These are phyloP conservation scores for Nannizziopsis barbatae DNA, from an alignment of 2,329 filamentous ascomycete genomes.

Conservation along the genomic window DNA sequence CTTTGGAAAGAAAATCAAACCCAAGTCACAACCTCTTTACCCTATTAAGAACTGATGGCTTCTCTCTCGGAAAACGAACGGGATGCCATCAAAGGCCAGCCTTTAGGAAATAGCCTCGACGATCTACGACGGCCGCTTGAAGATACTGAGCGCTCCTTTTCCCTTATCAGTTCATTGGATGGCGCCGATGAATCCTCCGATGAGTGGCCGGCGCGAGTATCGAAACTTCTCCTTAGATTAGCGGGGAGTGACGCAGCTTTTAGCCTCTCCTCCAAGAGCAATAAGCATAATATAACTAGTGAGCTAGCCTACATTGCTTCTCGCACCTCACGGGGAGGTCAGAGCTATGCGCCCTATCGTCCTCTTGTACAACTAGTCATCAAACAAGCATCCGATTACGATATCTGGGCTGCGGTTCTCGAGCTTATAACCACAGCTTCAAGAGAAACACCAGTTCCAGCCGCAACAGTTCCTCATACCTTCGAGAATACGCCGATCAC, in stretches of 20 bases:
- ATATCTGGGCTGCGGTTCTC: slow-evolving; percentile 14
- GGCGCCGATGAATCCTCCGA: background rate
- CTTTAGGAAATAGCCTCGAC: slow-evolving; percentile 1
- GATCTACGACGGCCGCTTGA: slow-evolving; percentile 2
- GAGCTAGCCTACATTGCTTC: slow-evolving; percentile 8
- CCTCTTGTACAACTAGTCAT: slow-evolving; percentile 11
- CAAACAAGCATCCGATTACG: slow-evolving; percentile 12
- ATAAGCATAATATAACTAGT: background rate
- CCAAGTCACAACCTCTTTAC: no score
- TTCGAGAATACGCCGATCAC: slow-evolving; percentile 12
- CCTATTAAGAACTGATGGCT: no score
- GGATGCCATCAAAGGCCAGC: slow-evolving; percentile 5
- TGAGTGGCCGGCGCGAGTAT: background rate
- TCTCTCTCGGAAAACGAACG: slow-evolving; percentile 3
- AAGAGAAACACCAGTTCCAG: slow-evolving; percentile 2
- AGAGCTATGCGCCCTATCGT: slow-evolving; percentile 11
- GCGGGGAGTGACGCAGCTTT: slow-evolving; percentile 5
- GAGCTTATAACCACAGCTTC: slow-evolving; percentile 12
- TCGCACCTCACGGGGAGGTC: background rate
- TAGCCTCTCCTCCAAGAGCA: slow-evolving; percentile 3
- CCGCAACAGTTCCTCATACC: slow-evolving; percentile 3
- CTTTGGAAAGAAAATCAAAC: no score
- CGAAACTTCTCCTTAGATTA: slow-evolving; percentile 7
- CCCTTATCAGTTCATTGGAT: background rate
- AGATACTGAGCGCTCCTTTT: slow-evolving; percentile 4